phyloP scores from a whole-genome alignment of 1,284 basidiomycete genomes.

The Trichosporon ovoides region DNA sequence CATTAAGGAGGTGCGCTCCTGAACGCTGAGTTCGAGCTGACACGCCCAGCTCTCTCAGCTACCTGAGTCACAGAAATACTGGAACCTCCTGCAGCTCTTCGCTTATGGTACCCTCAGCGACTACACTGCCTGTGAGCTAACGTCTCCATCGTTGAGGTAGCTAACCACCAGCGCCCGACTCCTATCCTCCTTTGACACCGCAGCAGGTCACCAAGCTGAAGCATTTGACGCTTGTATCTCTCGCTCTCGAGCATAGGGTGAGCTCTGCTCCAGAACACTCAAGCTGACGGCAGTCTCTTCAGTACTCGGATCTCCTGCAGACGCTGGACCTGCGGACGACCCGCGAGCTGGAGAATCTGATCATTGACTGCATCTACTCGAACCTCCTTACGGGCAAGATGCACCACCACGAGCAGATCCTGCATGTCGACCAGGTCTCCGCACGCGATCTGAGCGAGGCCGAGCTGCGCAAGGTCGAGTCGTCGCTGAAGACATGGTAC shows the following conservation, averaged over 20 bases:
- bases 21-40: neutral
- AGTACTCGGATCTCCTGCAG: slow-evolving; percentile 27
- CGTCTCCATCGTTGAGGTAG: too few relatives aligned
- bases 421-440: slow-evolving; percentile 85
- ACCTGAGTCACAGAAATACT: slow-evolving; percentile 50
- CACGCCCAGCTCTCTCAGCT: neutral
- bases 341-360: slow-evolving; percentile 84
- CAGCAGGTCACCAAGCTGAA: slow-evolving; percentile 80
- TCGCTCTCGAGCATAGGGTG: slow-evolving; percentile 68
- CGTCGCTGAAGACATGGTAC: slow-evolving; percentile 66
- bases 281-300: slow-evolving; percentile 25
- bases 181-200: slow-evolving; percentile 62
- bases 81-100: slow-evolving; percentile 72
- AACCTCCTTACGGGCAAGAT: slow-evolving; percentile 82
- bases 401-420: slow-evolving; percentile 77
- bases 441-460: slow-evolving; percentile 76
- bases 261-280: neutral
- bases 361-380: slow-evolving; percentile 91
- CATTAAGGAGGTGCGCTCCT: slow-evolving; percentile 65
- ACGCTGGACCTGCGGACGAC: slow-evolving; percentile 65
- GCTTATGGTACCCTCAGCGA: slow-evolving; percentile 79
- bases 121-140: slow-evolving; percentile 57
- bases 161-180: slow-evolving; percentile 54
- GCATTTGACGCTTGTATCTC: slow-evolving; percentile 80
- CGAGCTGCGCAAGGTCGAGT: slow-evolving; percentile 59